Evolutionary conservation across 139 green algal genomes (phyloP), one percentile per base, ranked within the genome.

Genomic region (Tetradesmus lagerheimii): DNA sequence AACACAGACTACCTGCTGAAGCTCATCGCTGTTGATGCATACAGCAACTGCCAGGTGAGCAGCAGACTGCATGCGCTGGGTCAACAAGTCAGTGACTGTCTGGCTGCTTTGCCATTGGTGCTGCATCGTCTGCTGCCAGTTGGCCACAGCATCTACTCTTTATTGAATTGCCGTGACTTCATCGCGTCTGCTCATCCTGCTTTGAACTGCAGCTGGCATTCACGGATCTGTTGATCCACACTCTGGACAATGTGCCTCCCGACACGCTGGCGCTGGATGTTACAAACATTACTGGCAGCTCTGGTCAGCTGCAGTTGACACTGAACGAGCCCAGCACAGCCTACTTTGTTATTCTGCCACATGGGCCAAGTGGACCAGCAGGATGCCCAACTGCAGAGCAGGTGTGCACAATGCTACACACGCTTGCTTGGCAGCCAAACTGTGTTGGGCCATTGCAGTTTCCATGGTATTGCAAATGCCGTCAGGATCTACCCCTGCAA

Each of bases 1-100:
- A 93, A 93, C 41, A 93, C 71, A 43, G 88, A 93, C 57, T 94
- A 94, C 87, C 83, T 38, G 1, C 82, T 92, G 16, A 81, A 50
- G 1, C 77, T 94, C 9, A 62, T 93, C 0, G 92, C 91, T 0
- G 47, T 35, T 0, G 92, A 94, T 81, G 2, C 47, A 0, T 18
- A 71, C 20, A 83, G 85, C 53, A 94, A 94, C 78, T 80, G 92
- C 47, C 92, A 93, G 85, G 77, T 89, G 4, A 89, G 34, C 27
- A 20, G 12, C 47, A 18, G 8, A 2, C n/a, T n/a, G n/a, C n/a
- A n/a, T n/a, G n/a, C n/a, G n/a, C n/a, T n/a, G n/a, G n/a, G n/a
- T n/a, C n/a, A n/a, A n/a, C n/a, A n/a, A n/a, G n/a, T n/a, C n/a
- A n/a, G n/a, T n/a, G n/a, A n/a, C n/a, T n/a, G n/a, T n/a, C 47